Evolutionary conservation across 106 monocot genomes (phyloP).

Genomic region (Vanilla planifolia): DNA sequence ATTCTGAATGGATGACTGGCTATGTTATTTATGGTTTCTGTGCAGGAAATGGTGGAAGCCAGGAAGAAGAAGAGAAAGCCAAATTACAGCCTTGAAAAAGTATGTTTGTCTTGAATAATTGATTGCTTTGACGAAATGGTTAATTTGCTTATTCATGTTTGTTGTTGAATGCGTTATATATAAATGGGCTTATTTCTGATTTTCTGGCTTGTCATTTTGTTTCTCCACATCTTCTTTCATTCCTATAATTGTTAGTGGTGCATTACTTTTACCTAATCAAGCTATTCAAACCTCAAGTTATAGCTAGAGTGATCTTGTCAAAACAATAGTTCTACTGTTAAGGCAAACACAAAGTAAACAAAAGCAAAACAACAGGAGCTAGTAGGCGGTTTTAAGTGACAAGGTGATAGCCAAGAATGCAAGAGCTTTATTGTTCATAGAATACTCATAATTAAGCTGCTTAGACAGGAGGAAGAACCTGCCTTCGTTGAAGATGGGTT

Average conservation of each 20-base stretch:
- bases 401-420: too few species aligned
- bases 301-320: too few species aligned
- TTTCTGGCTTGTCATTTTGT: neutral
- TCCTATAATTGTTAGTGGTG: neutral
- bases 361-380: too few species aligned
- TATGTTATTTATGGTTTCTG: neutral
- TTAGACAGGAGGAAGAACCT: too few species aligned
- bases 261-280: neutral
- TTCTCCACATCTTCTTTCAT: neutral
- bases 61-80: conserved; percentile 28
- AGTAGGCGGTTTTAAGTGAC: too few species aligned
- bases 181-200: neutral
- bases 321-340: too few species aligned
- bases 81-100: conserved; percentile 9
- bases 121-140: neutral
- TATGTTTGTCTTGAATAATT: neutral
- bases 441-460: too few species aligned
- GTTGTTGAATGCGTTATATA: neutral
- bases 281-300: too few species aligned
- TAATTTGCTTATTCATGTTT: neutral
- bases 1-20: neutral
- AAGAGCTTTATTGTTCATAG: too few species aligned
- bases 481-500: too few species aligned
- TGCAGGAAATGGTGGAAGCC: conserved; percentile 16
- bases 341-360: too few species aligned